Evolutionary conservation across 768 basidiomycete species (phyloP).

Genomic region (Russula lepida): DNA sequence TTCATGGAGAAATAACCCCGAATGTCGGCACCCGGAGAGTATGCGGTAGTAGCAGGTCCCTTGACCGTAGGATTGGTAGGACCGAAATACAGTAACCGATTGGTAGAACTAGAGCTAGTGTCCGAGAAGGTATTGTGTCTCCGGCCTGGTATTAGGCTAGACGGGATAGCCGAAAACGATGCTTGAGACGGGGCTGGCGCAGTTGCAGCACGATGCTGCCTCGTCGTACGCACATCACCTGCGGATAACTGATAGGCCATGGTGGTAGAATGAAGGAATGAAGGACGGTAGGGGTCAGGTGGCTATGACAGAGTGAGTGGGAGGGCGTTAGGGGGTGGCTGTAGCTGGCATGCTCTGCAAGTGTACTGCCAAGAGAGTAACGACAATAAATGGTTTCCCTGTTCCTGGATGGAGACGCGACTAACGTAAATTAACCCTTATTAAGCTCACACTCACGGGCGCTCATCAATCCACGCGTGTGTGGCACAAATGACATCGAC

Average conservation of each 20-base stretch:
- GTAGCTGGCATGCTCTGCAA: neutral
- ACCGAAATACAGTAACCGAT: neutral
- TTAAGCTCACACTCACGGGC: neutral
- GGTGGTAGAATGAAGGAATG: neutral
- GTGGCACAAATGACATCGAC: constrained; percentile 4
- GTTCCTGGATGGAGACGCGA: no score
- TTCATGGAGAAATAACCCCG: neutral
- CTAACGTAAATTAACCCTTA: constrained; percentile 1
- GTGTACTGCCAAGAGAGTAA: no score
- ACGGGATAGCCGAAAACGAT: neutral
- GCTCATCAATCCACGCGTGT: neutral
- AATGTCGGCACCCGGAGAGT: neutral
- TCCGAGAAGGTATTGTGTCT: neutral
- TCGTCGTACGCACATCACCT: neutral
- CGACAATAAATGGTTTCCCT: no score
- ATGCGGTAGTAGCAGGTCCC: neutral
- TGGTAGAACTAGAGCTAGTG: neutral
- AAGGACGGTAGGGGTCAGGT: neutral
- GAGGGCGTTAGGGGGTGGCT: neutral
- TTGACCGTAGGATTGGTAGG: neutral
- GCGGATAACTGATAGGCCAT: neutral
- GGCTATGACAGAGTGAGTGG: no score
- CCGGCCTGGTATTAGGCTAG: constrained; percentile 11
- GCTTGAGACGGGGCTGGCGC: neutral
- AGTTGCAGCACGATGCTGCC: constrained; percentile 7